A percentile compares a stretch with the other conserved stretches of the same genome.
Conservation (phyloP, 202 grass and related monocot species). For the Dendrocalamus latiflorus region DNA sequence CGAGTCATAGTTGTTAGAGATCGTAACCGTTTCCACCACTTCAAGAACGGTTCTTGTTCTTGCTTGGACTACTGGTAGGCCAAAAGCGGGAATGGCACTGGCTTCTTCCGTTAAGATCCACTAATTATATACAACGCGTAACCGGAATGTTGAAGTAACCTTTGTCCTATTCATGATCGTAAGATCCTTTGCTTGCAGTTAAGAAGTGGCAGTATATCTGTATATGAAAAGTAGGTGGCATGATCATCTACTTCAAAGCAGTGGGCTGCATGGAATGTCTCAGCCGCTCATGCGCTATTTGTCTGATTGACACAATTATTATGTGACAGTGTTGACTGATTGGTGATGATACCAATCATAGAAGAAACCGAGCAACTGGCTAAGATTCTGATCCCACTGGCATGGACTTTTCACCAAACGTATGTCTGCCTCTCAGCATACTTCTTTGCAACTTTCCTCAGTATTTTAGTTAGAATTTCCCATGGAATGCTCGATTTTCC, state of each 20-base stretch:
- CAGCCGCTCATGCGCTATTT: not conserved
- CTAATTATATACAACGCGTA: not conserved
- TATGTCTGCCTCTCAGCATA: too few relatives aligned
- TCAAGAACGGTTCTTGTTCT: slow-evolving; percentile 38
- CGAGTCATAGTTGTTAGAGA: slow-evolving; percentile 39
- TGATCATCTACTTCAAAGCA: not conserved
- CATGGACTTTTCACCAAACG: too few relatives aligned
- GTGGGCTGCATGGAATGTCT: not conserved
- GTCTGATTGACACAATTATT: not conserved
- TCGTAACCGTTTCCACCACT: slow-evolving; percentile 48
- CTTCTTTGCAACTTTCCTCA: too few relatives aligned
- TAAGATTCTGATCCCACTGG: too few relatives aligned
- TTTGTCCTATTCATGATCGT: not conserved
- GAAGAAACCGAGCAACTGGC: too few relatives aligned
- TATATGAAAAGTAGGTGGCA: not conserved
- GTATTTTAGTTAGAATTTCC: too few relatives aligned
- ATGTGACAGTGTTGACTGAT: too few relatives aligned
- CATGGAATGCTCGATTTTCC: too few relatives aligned
- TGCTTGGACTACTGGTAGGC: slow-evolving; percentile 42
- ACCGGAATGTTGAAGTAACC: not conserved
- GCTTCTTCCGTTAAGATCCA: not conserved
- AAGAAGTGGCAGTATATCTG: not conserved
- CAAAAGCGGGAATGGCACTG: not conserved
- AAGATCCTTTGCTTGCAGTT: not conserved
- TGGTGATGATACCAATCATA: too few relatives aligned